Evolutionary conservation across 2,329 filamentous ascomycete species (phyloP).

Genomic region (Chrysoporthe deuterocubensis): DNA sequence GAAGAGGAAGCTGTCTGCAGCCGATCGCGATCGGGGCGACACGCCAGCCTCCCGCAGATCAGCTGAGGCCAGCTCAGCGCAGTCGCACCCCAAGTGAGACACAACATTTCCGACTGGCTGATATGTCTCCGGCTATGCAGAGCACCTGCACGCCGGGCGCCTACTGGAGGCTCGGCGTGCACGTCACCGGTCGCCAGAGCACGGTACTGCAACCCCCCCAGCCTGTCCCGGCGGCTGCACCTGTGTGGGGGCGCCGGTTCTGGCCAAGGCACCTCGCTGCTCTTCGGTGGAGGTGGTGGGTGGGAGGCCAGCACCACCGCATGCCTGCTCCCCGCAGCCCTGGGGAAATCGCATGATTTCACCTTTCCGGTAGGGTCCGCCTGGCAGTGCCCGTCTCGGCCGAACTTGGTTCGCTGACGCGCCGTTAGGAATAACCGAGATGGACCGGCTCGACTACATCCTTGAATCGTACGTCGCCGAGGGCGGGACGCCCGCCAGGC

Average conservation of each 20-base stretch:
- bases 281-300: too few relatives aligned
- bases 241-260: background rate
- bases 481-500: constrained; percentile 35
- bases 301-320: background rate
- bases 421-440: background rate
- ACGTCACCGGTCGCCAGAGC: too few relatives aligned
- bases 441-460: constrained; percentile 32
- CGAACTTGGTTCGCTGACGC: too few relatives aligned
- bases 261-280: background rate
- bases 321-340: background rate
- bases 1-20: too few relatives aligned
- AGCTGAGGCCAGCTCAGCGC: too few relatives aligned
- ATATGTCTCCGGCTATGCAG: background rate
- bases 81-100: too few relatives aligned
- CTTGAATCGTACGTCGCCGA: constrained; percentile 36
- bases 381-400: too few relatives aligned
- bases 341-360: background rate
- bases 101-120: background rate
- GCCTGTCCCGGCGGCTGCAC: background rate
- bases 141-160: background rate
- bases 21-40: too few relatives aligned
- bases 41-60: too few relatives aligned
- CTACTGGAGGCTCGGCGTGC: background rate
- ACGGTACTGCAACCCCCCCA: background rate
- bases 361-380: background rate